Evolutionary conservation across 2,329 filamentous ascomycete species (phyloP).

Genomic region (Alternaria angustiovoidea): DNA sequence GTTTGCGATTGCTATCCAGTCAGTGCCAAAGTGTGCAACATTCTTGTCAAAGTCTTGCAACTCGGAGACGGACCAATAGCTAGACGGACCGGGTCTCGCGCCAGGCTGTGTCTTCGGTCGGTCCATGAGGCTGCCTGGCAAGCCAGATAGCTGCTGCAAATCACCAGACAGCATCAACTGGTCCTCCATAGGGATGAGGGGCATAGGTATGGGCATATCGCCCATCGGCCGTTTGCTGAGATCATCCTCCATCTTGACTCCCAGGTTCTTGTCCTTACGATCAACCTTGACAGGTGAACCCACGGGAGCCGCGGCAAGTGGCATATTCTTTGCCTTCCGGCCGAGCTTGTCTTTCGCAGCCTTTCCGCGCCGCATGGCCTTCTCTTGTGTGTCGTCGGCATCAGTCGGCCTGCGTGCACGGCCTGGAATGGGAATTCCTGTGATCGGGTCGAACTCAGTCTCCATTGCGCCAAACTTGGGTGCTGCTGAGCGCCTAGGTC

Average conservation of each 20-base stretch:
- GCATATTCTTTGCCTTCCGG: constrained; percentile 53
- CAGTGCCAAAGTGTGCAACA: constrained; percentile 77
- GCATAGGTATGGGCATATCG: constrained; percentile 41
- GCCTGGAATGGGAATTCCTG: constrained; percentile 40
- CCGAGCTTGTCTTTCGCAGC: constrained; percentile 48
- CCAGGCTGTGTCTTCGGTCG: constrained; percentile 42
- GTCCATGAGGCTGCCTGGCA: constrained; percentile 44
- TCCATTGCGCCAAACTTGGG: constrained; percentile 75
- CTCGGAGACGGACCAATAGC: constrained; percentile 88
- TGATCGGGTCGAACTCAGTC: constrained; percentile 65
- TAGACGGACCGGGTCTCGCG: constrained; percentile 71
- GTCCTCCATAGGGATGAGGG: constrained; percentile 36
- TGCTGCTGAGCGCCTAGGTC: constrained; percentile 64
- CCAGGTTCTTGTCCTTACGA: constrained; percentile 41
- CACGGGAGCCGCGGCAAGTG: constrained; percentile 50
- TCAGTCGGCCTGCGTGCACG: constrained; percentile 48
- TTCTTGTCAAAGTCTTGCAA: constrained; percentile 77
- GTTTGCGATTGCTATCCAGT: constrained; percentile 77
- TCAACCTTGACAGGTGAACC: constrained; percentile 49
- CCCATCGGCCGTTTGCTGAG: constrained; percentile 36
- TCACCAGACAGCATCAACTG: constrained; percentile 36
- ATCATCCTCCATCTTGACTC: constrained; percentile 48
- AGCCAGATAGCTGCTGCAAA: constrained; percentile 24
- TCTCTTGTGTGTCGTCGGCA: constrained; percentile 44
- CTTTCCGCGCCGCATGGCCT: constrained; percentile 54